These are phyloP conservation scores for Rhazya stricta DNA, from an alignment of 257 asterid genomes.

Conservation along the genomic window DNA sequence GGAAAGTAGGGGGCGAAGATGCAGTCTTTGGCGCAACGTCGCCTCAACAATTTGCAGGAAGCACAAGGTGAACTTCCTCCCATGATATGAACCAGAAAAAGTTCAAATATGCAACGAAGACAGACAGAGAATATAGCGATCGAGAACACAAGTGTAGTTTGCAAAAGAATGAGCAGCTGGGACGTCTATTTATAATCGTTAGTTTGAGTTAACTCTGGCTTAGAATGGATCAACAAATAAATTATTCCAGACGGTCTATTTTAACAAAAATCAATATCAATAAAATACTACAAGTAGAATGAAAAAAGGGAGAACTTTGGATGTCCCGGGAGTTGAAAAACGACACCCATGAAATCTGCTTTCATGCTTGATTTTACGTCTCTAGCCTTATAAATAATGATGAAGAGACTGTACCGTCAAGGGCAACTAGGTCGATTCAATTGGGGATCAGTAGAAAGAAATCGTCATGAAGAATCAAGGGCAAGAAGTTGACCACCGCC, in stretches of 20 bases:
- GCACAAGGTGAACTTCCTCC: slow-evolving; percentile 88
- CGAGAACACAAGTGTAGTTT: slow-evolving; percentile 15
- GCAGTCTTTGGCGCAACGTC: slow-evolving; percentile 91
- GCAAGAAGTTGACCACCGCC: slow-evolving; percentile 80
- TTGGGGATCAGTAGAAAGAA: not conserved
- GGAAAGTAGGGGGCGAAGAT: slow-evolving; percentile 86
- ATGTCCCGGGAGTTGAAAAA: slow-evolving; percentile 16
- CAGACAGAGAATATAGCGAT: not conserved
- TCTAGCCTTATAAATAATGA: not conserved
- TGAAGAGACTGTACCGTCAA: not conserved
- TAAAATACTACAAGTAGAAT: slow-evolving; percentile 7
- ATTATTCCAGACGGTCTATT: slow-evolving; percentile 15
- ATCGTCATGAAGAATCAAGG: slow-evolving; percentile 16
- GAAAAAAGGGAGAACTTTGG: slow-evolving; percentile 12
- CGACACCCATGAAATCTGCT: not conserved
- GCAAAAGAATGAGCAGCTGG: slow-evolving; percentile 29
- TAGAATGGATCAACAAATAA: slow-evolving; percentile 24
- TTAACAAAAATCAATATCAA: not conserved
- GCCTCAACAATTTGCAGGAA: slow-evolving; percentile 79
- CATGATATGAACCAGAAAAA: slow-evolving; percentile 23
- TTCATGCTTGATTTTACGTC: slow-evolving; percentile 6
- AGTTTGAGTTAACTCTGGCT: slow-evolving; percentile 4
- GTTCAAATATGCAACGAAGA: slow-evolving; percentile 2
- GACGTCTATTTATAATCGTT: slow-evolving; percentile 28
- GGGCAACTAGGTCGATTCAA: slow-evolving; percentile 20